A percentile compares a stretch with the other conserved stretches of the same genome.
Evolutionary conservation across 352 stramenopile genomes (phyloP).

Genomic region (Plasmopara muralis): DNA sequence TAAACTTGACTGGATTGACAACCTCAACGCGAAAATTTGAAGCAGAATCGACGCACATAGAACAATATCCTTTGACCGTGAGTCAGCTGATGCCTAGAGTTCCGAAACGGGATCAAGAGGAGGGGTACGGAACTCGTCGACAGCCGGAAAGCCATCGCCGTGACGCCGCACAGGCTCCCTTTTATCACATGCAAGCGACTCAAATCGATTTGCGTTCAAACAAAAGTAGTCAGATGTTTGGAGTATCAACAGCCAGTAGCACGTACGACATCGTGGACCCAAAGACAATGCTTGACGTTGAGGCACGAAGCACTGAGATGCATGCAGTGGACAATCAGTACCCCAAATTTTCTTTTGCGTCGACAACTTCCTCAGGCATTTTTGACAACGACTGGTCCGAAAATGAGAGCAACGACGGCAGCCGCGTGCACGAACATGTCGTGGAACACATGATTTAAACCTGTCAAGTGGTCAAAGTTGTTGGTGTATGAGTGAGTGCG

Average conservation of each 20-base stretch:
- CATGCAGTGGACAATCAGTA: constrained; percentile 52
- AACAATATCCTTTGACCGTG: constrained; percentile 21
- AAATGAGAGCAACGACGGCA: constrained; percentile 22
- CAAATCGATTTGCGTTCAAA: neutral
- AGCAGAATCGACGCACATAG: constrained; percentile 11
- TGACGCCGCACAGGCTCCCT: constrained; percentile 1
- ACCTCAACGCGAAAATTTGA: constrained; percentile 15
- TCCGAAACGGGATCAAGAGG: constrained; percentile 10
- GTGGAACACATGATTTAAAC: constrained; percentile 31
- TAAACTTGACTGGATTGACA: constrained; percentile 20
- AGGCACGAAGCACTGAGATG: constrained; percentile 64
- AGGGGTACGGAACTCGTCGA: constrained; percentile 13
- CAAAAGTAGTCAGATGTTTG: constrained; percentile 8
- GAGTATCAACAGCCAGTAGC: constrained; percentile 27
- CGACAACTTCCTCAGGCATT: constrained; percentile 28
- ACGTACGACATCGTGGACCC: constrained; percentile 72
- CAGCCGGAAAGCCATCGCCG: constrained; percentile 2
- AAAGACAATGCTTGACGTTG: constrained; percentile 41
- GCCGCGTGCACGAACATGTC: constrained; percentile 8
- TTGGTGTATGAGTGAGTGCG: too few species aligned
- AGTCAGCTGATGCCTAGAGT: constrained; percentile 22
- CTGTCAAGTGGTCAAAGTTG: constrained; percentile 2
- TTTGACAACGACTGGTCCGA: constrained; percentile 25
- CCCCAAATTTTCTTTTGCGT: constrained; percentile 58
- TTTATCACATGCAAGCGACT: neutral